phyloP scores from a whole-genome alignment of 2,329 filamentous ascomycete species.

The Penicillium occitanis region DNA sequence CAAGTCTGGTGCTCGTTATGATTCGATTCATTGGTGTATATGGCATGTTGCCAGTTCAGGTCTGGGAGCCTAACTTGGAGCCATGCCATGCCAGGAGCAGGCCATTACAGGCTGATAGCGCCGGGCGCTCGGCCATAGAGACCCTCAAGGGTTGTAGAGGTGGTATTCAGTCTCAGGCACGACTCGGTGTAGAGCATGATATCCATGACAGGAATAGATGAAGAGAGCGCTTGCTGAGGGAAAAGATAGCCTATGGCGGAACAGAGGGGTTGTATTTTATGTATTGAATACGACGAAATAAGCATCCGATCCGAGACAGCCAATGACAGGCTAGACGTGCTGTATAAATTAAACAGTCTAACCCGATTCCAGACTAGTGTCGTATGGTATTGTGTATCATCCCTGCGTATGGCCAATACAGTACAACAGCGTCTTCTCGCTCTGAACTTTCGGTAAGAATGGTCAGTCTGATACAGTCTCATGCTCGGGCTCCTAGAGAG shows the following conservation, averaged over 20 bases:
- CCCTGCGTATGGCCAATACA: background rate
- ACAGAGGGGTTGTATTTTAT: background rate
- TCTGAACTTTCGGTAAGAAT: background rate
- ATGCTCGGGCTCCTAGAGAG: background rate
- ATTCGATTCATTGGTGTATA: background rate
- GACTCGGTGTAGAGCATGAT: constrained; percentile 7
- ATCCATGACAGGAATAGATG: background rate
- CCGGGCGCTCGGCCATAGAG: background rate
- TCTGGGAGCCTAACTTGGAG: constrained; percentile 9
- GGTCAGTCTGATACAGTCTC: background rate
- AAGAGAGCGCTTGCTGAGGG: constrained; percentile 5
- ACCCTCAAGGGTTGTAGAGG: background rate
- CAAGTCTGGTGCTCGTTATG: background rate
- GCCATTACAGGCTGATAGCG: constrained; percentile 1
- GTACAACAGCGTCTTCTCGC: background rate
- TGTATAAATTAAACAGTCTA: background rate
- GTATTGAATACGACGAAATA: background rate
- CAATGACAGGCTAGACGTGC: background rate
- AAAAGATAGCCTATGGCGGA: background rate
- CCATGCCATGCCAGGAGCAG: constrained; percentile 5
- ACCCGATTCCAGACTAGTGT: background rate
- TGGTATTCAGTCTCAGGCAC: background rate
- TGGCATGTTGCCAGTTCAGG: background rate
- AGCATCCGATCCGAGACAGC: background rate
- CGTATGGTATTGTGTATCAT: background rate